Base-by-base conservation (phyloP, 192 early-diverging fungal genomes). In the Linderina pennispora region DNA sequence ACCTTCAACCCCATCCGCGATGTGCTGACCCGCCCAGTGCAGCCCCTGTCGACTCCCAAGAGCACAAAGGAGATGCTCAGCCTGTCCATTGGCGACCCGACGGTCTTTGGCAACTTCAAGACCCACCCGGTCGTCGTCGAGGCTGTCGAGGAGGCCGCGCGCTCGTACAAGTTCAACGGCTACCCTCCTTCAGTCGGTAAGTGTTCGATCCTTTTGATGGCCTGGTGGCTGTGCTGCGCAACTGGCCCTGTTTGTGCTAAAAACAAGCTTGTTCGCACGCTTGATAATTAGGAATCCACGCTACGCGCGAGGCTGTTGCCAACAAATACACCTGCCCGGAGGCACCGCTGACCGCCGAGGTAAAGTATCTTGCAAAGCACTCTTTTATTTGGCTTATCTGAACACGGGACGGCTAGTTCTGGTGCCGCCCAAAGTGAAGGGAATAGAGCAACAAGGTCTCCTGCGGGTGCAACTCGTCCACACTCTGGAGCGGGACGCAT, bases 61-160 rank as follows among this genome's bases (percentile, higher is more conserved):
- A 66, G 40, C 67, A 43, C 49, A 38, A 56, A 56, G 33, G 54
- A 56, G 0, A 44, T 42, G 28, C 49, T 73, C 36, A 65, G 62
- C 46, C 58, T 53, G 38, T 72, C 48, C 42, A 77, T 65, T 34
- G 68, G 90, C 39, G 91, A 94, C 62, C 91, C 91, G 11, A 91
- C 91, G 4, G 75, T 83, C 28, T 90, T 88, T 79, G 91, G 91
- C 24, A 94, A 94, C 75, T 86, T 94, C 68, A 88, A 91, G 54
- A 74, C 85, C 18, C 77, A 85, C 57, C 57, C 79, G 8, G 77
- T 56, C 22, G 72, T 70, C 34, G 82, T 82, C 46, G 80, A 90
- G 13, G 81, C 87, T n/a, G 80, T 94, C 22, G 66, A 78, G 17
- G 72, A 78, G 31, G 75, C 85, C 18, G 54, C 88, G 23, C 44